Evolutionary conservation across 495 filamentous ascomycete genomes (phyloP).

Genomic region (Schizothecium vesticola): DNA sequence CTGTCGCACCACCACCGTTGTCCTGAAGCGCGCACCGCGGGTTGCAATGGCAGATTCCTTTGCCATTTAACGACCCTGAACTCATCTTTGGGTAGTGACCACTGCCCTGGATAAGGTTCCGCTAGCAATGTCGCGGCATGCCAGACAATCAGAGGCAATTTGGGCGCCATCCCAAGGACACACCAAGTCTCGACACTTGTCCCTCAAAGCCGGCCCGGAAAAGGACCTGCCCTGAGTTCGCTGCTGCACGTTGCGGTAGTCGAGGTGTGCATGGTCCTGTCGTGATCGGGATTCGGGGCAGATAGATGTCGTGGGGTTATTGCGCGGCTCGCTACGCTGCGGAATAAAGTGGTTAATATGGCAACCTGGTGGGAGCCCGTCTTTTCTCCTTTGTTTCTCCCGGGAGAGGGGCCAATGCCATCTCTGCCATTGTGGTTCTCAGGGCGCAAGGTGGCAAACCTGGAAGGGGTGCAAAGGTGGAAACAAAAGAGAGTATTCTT

Average conservation of each 20-base stretch:
- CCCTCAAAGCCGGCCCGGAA: background rate
- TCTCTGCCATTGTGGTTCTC: background rate
- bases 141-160: background rate
- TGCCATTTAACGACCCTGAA: background rate
- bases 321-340: slow-evolving; percentile 23
- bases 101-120: background rate
- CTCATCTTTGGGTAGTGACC: background rate
- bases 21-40: background rate
- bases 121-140: background rate
- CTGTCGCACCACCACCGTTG: background rate
- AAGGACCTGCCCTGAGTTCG: no score
- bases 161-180: background rate
- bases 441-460: background rate
- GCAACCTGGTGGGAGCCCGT: background rate
- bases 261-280: slow-evolving; percentile 5
- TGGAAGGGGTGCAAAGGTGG: background rate
- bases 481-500: background rate
- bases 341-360: slow-evolving; percentile 22
- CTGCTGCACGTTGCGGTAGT: background rate
- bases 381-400: slow-evolving; percentile 1
- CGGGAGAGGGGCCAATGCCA: slow-evolving; percentile 2
- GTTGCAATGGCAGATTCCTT: background rate
- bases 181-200: background rate
- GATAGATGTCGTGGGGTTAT: slow-evolving; percentile 8
- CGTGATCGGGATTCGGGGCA: background rate